A percentile compares a stretch with the other conserved stretches of the same genome.
phyloP scores from a whole-genome alignment of 192 early-diverging fungal genomes.

The Entomortierella beljakovae region DNA sequence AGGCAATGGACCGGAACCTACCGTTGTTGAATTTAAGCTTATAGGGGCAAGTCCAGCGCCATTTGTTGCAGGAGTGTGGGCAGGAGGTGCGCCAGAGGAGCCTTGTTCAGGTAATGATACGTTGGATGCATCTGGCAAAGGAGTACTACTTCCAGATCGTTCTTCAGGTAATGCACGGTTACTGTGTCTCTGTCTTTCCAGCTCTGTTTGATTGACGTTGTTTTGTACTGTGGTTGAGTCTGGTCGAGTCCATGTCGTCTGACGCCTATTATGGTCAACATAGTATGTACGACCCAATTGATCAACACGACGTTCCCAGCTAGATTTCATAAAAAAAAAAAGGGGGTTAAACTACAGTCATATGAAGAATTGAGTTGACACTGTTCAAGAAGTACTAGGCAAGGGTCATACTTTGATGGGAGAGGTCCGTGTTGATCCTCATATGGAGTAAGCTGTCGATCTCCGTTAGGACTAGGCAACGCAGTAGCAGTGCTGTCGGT shows the following conservation, averaged over 20 bases:
- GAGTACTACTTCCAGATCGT: slow-evolving; percentile 49
- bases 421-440: slow-evolving; percentile 71
- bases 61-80: slow-evolving; percentile 24
- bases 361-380: neutral
- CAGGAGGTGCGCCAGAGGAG: slow-evolving; percentile 13
- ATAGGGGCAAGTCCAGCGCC: slow-evolving; percentile 52
- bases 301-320: slow-evolving; percentile 97
- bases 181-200: slow-evolving; percentile 83
- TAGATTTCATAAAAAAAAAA: slow-evolving; percentile 21
- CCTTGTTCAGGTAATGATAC: slow-evolving; percentile 15
- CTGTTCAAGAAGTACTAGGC: neutral
- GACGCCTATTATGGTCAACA: slow-evolving; percentile 97
- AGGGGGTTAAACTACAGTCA: neutral
- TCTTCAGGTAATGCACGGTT: slow-evolving; percentile 87
- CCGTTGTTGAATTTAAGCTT: slow-evolving; percentile 66
- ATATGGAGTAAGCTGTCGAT: slow-evolving; percentile 53
- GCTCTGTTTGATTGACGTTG: slow-evolving; percentile 71
- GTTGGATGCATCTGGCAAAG: slow-evolving; percentile 33
- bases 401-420: slow-evolving; percentile 52
- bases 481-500: slow-evolving; percentile 6
- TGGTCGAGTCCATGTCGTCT: slow-evolving; percentile 92
- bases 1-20: slow-evolving; percentile 81
- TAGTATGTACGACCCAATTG: slow-evolving; percentile 95
- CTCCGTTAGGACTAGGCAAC: slow-evolving; percentile 12
- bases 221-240: slow-evolving; percentile 38